Evolutionary conservation across 768 basidiomycete genomes (phyloP), one percentile per base, ranked within the genome.

Genomic region (Hericium erinaceus): DNA sequence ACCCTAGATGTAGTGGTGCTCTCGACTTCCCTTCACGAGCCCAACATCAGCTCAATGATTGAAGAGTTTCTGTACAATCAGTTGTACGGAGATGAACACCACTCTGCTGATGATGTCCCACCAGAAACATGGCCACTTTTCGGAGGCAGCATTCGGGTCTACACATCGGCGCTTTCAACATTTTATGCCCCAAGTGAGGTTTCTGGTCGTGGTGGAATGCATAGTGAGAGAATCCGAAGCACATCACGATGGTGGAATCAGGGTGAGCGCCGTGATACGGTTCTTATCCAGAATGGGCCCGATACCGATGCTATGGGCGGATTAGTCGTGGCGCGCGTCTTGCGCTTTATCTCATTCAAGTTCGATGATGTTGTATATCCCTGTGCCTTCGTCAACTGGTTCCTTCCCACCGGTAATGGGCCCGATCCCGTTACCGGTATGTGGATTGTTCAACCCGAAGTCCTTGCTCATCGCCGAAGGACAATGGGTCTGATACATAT

Each of bases 101-200:
- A 24, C 15, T 6, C 2, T 5, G 54, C 16, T 15, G 54, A 55
- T 8, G 39, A 38, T 15, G 22, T 9, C 1, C 10, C 6, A 0
- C 24, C 44, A 5, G 54, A 41, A 11, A 26, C 11, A 3, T 28
- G 37, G 39, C 26, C 54, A 4, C 13, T 11, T n/a, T 40, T 46
- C 39, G 22, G 8, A 12, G 41, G 41, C 13, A 4, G 1, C 13
- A 15, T 44, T 15, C 13, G 41, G 4, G 13, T 41, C n/a, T 50
- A 58, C 15, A 10, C 33, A 5, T 54, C 53, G 1, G 58, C 58
- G 7, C 7, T 48, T 2, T 48, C 58, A 3, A 50, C 16, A 10
- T 58, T 58, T 46, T 39, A 48, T 38, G 46, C 57, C 10, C 57
- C 57, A 1, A 58, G 57, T 26, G 57, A 58, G n/a, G 12, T 39